Percentiles rank a stretch among this genome's conserved stretches.
Conservation (phyloP, 805 yeast species). For the Candida ficus region DNA sequence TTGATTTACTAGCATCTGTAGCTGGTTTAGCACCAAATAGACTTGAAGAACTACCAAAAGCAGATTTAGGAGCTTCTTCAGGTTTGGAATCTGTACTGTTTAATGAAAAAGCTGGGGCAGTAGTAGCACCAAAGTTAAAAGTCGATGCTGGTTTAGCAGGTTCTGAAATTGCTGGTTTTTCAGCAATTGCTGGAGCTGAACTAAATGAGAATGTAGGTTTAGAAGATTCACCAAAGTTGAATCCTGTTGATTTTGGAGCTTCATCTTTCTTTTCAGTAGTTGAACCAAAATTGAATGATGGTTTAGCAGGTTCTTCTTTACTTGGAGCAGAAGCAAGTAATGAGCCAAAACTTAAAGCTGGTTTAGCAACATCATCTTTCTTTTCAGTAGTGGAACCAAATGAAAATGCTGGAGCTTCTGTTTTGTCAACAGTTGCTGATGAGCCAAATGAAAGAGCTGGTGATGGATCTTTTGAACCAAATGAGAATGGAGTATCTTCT, state of each 20-base stretch:
- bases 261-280: constrained; percentile 1
- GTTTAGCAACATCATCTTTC: background rate
- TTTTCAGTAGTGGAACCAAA: constrained; percentile 7
- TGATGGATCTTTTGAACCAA: constrained; percentile 9
- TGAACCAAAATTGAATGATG: constrained; percentile 7
- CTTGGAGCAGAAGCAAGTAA: background rate
- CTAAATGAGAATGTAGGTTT: background rate
- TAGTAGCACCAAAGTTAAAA: background rate
- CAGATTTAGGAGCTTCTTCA: background rate
- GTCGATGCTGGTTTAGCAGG: background rate
- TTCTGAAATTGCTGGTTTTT: background rate
- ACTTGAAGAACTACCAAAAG: background rate
- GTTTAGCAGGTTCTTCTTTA: background rate
- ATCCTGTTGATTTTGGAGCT: background rate
- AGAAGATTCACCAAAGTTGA: constrained; percentile 1
- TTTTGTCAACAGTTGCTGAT: background rate
- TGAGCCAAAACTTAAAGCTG: background rate
- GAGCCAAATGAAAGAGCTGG: constrained; percentile 10
- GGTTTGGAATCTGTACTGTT: background rate
- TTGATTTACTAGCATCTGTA: background rate
- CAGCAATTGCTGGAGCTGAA: background rate
- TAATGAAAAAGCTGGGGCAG: background rate
- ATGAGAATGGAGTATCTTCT: no score
- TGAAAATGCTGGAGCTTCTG: constrained; percentile 1
- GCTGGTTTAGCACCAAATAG: constrained; percentile 3